These are phyloP conservation scores for Colletotrichum liriopes DNA, from an alignment of 2,329 filamentous ascomycete genomes.

Conservation along the genomic window DNA sequence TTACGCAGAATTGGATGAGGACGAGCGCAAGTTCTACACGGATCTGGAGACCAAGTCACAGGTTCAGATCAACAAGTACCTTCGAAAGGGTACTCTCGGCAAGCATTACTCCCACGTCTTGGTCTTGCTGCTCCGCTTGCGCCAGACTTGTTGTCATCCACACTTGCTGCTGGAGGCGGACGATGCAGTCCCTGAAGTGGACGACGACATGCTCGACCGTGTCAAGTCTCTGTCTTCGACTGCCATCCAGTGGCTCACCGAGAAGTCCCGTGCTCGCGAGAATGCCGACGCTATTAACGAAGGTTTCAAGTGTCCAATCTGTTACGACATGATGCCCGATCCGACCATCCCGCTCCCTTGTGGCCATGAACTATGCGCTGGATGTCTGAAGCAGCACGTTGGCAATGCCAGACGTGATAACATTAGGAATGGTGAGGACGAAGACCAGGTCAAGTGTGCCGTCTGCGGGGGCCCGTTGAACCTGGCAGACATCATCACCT, in stretches of 20 bases:
- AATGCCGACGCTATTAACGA: constrained; percentile 53
- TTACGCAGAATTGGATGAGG: constrained; percentile 76
- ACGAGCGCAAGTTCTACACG: constrained; percentile 76
- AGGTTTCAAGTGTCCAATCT: constrained; percentile 86
- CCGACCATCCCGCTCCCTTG: constrained; percentile 86
- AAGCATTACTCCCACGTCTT: constrained; percentile 86
- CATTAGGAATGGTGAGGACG: constrained; percentile 74
- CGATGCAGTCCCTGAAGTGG: constrained; percentile 58
- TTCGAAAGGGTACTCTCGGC: constrained; percentile 77
- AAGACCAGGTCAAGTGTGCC: constrained; percentile 76
- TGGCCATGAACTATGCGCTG: constrained; percentile 84
- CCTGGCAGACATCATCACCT: constrained; percentile 80
- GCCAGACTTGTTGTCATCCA: constrained; percentile 86
- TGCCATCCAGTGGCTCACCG: constrained; percentile 77
- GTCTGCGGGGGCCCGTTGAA: constrained; percentile 80
- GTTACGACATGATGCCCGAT: constrained; percentile 82
- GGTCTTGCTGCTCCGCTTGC: constrained; percentile 83
- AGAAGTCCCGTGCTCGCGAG: constrained; percentile 45
- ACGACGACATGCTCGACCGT: constrained; percentile 70
- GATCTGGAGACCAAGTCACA: constrained; percentile 78
- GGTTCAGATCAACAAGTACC: constrained; percentile 82
- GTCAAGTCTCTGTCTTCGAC: constrained; percentile 72
- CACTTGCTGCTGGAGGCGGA: constrained; percentile 72
- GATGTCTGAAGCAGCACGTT: constrained; percentile 80
- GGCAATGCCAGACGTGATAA: constrained; percentile 71